A percentile compares a stretch with the other conserved stretches of the same genome.
Conservation (phyloP, 306 rosid genomes). For the Medicago arabica region DNA sequence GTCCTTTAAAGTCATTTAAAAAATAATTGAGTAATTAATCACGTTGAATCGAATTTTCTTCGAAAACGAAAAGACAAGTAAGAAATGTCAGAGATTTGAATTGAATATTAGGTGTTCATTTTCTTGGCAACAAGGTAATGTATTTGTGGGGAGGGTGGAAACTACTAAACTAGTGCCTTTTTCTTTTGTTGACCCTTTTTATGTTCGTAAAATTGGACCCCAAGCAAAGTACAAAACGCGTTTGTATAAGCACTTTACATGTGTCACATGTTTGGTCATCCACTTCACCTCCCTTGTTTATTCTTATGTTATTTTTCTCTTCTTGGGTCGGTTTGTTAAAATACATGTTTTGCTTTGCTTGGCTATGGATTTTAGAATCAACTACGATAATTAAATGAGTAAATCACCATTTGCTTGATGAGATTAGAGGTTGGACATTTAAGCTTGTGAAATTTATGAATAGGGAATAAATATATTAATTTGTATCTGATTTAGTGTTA, state of each 20-base stretch:
- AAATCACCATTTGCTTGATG: too few relatives aligned
- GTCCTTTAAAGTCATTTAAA: neutral
- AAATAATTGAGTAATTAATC: neutral
- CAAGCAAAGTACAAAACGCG: constrained; percentile 8
- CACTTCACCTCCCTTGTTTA: neutral
- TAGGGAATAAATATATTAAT: too few relatives aligned
- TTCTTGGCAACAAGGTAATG: constrained; percentile 37
- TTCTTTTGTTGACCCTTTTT: too few relatives aligned
- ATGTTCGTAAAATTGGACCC: neutral
- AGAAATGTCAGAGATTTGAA: constrained; percentile 12
- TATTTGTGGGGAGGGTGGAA: neutral
- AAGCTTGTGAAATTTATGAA: too few relatives aligned
- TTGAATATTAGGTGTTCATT: constrained; percentile 27
- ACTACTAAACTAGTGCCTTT: neutral
- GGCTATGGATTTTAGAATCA: neutral
- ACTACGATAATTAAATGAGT: neutral
- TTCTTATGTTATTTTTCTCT: neutral
- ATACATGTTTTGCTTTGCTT: neutral
- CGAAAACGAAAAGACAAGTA: constrained; percentile 33
- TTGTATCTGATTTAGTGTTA: too few relatives aligned
- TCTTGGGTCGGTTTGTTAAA: neutral
- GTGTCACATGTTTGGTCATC: neutral
- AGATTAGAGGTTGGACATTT: too few relatives aligned
- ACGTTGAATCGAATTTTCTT: constrained; percentile 1
- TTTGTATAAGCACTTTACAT: constrained; percentile 9